These are phyloP conservation scores for Xylaria sp. DNA, from an alignment of 2,329 filamentous ascomycete species.

Conservation along the genomic window DNA sequence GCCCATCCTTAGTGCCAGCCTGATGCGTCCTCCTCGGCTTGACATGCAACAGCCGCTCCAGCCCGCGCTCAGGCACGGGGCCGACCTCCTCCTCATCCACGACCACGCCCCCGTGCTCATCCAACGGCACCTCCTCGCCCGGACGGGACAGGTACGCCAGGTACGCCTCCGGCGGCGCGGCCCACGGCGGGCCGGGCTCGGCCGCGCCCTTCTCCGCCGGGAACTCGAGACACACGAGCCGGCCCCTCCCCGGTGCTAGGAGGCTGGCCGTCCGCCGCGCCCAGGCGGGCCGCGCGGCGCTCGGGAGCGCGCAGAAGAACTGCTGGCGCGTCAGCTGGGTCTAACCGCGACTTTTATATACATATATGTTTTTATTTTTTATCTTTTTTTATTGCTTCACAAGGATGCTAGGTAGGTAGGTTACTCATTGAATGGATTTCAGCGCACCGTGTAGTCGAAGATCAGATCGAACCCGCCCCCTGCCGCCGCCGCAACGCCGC, in stretches of 20 bases:
- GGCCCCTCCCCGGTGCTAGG: conserved; percentile 48
- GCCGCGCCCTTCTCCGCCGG: conserved; percentile 71
- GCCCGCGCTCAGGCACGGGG: conserved; percentile 41
- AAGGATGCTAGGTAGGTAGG: no score
- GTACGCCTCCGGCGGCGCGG: conserved; percentile 70
- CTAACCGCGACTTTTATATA: no score
- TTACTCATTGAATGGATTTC: no score
- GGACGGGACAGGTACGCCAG: conserved; percentile 70
- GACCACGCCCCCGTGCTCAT: conserved; percentile 42
- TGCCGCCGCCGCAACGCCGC: conserved; percentile 42
- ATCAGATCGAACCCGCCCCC: conserved; percentile 64
- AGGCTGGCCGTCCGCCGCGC: conserved; percentile 54
- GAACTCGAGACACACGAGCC: conserved; percentile 72
- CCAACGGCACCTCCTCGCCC: conserved; percentile 67
- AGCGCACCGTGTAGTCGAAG: conserved; percentile 64
- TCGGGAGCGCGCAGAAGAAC: conserved; percentile 67
- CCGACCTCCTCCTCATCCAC: conserved; percentile 41
- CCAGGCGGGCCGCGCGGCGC: conserved; percentile 55
- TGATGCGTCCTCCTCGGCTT: conserved; percentile 55
- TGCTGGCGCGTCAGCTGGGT: conserved; percentile 35
- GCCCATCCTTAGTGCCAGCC: conserved; percentile 40
- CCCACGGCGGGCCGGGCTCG: conserved; percentile 73
- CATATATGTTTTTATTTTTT: no score
- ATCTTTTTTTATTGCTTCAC: no score
- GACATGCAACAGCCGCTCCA: conserved; percentile 51